Evolutionary conservation across 176 grass and related monocot species (phyloP).

Genomic region (Zizania latifolia): DNA sequence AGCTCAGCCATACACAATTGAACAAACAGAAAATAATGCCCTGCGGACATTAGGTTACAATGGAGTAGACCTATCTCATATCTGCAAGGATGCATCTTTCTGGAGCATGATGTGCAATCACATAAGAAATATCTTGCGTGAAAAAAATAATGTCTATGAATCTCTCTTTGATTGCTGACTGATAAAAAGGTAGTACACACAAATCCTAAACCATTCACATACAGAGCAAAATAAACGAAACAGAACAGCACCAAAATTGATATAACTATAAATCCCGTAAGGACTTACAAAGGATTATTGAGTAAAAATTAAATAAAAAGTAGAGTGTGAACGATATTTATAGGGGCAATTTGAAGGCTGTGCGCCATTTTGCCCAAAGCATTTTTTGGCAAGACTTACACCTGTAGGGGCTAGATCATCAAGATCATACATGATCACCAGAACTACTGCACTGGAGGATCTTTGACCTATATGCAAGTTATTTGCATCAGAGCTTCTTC

Average conservation of each 20-base stretch:
- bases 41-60: background rate
- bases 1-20: background rate
- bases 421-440: constrained; percentile 27
- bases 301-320: constrained; percentile 14
- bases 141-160: background rate
- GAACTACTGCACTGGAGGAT: background rate
- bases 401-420: constrained; percentile 38
- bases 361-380: constrained; percentile 11
- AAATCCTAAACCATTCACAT: background rate
- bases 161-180: background rate
- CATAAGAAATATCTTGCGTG: background rate
- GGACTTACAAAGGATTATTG: constrained; percentile 45
- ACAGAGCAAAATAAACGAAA: background rate
- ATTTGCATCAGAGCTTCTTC: constrained; percentile 31
- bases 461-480: constrained; percentile 4
- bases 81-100: background rate
- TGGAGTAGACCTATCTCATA: background rate
- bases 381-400: constrained; percentile 34
- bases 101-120: background rate
- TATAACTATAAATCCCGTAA: constrained; percentile 35
- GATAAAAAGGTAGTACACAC: constrained; percentile 4
- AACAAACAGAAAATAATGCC: background rate
- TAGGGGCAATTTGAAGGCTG: constrained; percentile 12
- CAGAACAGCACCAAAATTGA: constrained; percentile 3
- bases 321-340: constrained; percentile 38